Conservation (phyloP, 1,284 basidiomycete genomes). For the Puccinia hordei region DNA sequence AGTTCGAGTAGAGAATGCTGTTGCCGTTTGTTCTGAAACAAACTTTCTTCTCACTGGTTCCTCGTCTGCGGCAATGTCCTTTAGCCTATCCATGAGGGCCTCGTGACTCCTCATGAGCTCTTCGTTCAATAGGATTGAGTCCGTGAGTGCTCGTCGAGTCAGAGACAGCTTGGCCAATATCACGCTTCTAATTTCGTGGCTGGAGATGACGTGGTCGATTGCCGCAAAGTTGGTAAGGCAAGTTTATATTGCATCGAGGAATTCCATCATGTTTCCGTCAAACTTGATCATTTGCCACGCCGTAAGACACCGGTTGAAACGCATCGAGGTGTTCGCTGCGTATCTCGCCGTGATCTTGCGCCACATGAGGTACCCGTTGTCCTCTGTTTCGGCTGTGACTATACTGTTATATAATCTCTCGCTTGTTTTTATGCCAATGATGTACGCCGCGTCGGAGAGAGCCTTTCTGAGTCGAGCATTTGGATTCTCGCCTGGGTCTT, state of each 20-base stretch:
- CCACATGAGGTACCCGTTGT: neutral
- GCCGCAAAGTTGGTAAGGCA: neutral
- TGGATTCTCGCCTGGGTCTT: too few relatives aligned
- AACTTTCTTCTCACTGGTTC: neutral
- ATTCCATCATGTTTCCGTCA: neutral
- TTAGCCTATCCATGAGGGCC: neutral
- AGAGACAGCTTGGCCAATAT: neutral
- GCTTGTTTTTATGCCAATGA: too few relatives aligned
- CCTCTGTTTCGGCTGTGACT: too few relatives aligned
- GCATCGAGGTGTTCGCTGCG: neutral
- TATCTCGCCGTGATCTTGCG: neutral
- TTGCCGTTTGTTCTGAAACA: neutral
- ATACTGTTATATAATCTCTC: too few relatives aligned
- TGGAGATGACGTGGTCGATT: neutral
- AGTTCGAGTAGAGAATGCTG: neutral
- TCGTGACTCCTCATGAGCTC: neutral
- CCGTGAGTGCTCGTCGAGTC: neutral
- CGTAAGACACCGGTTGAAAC: neutral
- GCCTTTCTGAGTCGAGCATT: too few relatives aligned
- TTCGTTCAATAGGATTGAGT: neutral
- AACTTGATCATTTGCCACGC: neutral
- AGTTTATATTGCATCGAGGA: neutral
- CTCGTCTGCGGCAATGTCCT: neutral
- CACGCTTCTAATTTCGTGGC: neutral
- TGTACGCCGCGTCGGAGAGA: too few relatives aligned